Base-by-base conservation (phyloP, 2,329 filamentous ascomycete species). In the Hypoxylon sp. region DNA sequence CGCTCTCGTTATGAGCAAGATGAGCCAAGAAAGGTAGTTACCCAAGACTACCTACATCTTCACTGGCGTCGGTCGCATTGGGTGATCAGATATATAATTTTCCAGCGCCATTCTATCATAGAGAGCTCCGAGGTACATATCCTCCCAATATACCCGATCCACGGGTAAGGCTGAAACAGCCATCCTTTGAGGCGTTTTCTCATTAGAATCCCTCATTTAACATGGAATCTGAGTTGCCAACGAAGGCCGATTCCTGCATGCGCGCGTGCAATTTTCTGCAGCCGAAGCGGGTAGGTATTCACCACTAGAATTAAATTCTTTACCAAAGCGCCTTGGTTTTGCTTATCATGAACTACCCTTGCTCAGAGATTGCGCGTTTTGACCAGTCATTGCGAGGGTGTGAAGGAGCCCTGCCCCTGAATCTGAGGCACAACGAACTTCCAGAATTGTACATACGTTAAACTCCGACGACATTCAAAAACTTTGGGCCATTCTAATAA, bases 381-480 rank as follows among this genome's bases (percentile, higher is more conserved):
- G 16, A 50, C 37, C 37, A 29, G 27, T 45, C 60, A 57, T 55
- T 58, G 29, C 39, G 30, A 52, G 46, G 51, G 30, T 47, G 32
- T 19, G 59, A 39, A 56, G 61, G 61, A 59, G 46, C n/a, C 34
- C 39, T 43, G n/a, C 54, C 63, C 63, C 54, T 59, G 53, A 48
- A 25, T 32, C 29, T 32, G n/a, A 46, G 16, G 21, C 12, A 12
- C 3, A 37, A 46, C 11, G 47, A 63, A 39, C 60, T 63, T 63
- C 47, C 47, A 34, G 39, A 52, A 51, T 39, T 12, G 60, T 27
- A 34, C 5, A 1, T 19, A 19, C n/a, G n/a, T 39, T 19, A 11
- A 14, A 19, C n/a, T 41, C 19, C 23, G 41, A 34, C 27, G 21
- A 14, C 14, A 16, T 34, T 29, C 23, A 16, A 41, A 54, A 11